Percentiles rank a stretch among this genome's conserved stretches.
These are phyloP conservation scores for Angophora floribunda DNA, from an alignment of 345 rosid genomes.

Conservation along the genomic window DNA sequence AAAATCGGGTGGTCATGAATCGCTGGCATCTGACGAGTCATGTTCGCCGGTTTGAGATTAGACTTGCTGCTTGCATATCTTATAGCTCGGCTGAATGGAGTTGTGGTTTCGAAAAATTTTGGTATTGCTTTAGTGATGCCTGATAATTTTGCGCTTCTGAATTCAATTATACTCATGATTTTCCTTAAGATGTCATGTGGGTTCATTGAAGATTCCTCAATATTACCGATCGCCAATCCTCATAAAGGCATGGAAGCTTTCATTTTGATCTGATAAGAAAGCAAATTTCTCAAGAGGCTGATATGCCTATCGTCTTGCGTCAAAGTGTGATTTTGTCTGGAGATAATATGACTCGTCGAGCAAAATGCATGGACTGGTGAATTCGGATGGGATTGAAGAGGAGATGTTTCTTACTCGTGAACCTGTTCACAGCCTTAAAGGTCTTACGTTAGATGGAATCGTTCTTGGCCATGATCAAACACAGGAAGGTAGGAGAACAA, in stretches of 20 bases:
- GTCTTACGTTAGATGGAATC: neutral
- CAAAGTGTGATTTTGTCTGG: neutral
- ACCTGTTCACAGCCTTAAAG: neutral
- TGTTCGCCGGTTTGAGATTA: neutral
- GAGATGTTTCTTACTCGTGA: neutral
- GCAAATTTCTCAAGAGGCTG: neutral
- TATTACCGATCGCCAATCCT: neutral
- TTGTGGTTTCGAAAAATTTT: neutral
- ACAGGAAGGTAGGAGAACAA: neutral
- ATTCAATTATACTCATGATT: neutral
- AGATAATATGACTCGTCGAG: neutral
- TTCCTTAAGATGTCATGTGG: neutral
- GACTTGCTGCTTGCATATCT: neutral
- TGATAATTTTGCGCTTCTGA: neutral
- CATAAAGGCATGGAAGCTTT: neutral
- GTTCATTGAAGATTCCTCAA: neutral
- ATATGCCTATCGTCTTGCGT: neutral
- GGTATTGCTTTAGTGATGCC: neutral
- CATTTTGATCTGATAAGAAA: neutral
- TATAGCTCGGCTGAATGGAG: neutral
- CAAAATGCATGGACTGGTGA: neutral
- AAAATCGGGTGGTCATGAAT: neutral
- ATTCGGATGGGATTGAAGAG: neutral
- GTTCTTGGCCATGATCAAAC: neutral
- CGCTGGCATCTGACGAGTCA: neutral